Percentiles rank a stretch among this genome's conserved stretches.
phyloP scores from a whole-genome alignment of 1,284 basidiomycete genomes.

The Marasmius oreades region DNA sequence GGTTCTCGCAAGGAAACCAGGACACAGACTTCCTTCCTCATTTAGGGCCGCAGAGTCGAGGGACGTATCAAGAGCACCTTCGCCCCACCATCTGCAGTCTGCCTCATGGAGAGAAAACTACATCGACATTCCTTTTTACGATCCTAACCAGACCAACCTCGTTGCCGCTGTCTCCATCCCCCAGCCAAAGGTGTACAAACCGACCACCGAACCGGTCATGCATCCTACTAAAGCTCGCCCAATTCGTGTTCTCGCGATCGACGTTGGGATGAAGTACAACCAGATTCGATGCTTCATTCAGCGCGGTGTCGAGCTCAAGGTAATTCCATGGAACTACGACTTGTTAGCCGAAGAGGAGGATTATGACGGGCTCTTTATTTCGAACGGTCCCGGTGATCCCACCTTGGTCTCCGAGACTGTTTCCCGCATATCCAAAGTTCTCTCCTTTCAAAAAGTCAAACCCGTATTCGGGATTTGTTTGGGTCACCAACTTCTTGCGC shows the following conservation, averaged over 20 bases:
- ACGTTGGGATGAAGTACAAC: slow-evolving; percentile 99
- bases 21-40: slow-evolving; percentile 29
- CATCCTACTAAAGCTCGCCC: slow-evolving; percentile 80
- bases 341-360: slow-evolving; percentile 75
- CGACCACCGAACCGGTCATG: slow-evolving; percentile 51
- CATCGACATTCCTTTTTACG: slow-evolving; percentile 77
- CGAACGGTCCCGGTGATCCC: slow-evolving; percentile 98
- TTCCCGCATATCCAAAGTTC: slow-evolving; percentile 64
- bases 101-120: slow-evolving; percentile 80
- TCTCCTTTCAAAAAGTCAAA: slow-evolving; percentile 63
- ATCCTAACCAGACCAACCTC: slow-evolving; percentile 90
- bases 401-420: slow-evolving; percentile 81
- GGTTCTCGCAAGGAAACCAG: slow-evolving; percentile 62
- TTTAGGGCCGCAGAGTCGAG: slow-evolving; percentile 29
- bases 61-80: slow-evolving; percentile 49
- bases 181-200: slow-evolving; percentile 70
- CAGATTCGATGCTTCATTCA: slow-evolving; percentile 96
- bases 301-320: slow-evolving; percentile 94
- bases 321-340: slow-evolving; percentile 97
- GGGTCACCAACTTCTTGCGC: slow-evolving; percentile 94
- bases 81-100: slow-evolving; percentile 39
- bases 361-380: slow-evolving; percentile 95
- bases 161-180: slow-evolving; percentile 86
- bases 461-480: slow-evolving; percentile 99
- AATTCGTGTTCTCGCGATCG: slow-evolving; percentile 86